These are phyloP conservation scores for Hericium alpestre DNA, from an alignment of 768 basidiomycete species.

Conservation along the genomic window DNA sequence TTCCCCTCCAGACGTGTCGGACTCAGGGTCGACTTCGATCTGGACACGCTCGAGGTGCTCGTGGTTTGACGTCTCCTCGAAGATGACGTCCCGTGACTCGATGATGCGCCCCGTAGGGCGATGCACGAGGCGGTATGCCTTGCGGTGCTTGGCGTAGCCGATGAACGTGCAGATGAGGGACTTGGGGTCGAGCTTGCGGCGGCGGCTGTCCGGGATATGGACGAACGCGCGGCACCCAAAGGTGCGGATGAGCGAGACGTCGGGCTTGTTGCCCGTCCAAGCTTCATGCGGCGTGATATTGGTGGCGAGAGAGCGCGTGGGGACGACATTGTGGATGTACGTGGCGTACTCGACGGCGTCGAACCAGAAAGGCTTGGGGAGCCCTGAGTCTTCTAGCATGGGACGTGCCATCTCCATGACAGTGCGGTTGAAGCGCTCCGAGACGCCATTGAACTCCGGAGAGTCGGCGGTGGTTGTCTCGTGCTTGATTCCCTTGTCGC, in stretches of 20 bases:
- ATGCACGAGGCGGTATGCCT: conserved; percentile 8
- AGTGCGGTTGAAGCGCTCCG: no score
- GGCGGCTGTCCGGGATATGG: no score
- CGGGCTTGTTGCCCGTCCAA: conserved; percentile 8
- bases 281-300: conserved; percentile 11
- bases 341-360: no score
- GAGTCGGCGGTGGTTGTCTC: conserved; percentile 12
- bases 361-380: no score
- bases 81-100: conserved; percentile 9
- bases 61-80: not conserved
- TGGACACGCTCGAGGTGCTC: not conserved
- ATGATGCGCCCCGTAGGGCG: not conserved
- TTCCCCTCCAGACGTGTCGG: no score
- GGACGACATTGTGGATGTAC: conserved; percentile 8
- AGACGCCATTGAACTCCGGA: no score
- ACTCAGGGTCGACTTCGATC: not conserved
- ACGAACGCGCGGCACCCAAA: no score
- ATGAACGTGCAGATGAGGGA: no score
- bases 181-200: no score
- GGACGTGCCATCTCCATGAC: no score
- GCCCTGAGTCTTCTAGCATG: no score
- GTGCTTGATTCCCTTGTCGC: conserved; percentile 10
- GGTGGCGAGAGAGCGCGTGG: conserved; percentile 1
- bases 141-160: conserved; percentile 9
- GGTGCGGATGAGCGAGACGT: conserved; percentile 2